Conservation (phyloP, 345 rosid species). For the Euphorbia tirucalli region DNA sequence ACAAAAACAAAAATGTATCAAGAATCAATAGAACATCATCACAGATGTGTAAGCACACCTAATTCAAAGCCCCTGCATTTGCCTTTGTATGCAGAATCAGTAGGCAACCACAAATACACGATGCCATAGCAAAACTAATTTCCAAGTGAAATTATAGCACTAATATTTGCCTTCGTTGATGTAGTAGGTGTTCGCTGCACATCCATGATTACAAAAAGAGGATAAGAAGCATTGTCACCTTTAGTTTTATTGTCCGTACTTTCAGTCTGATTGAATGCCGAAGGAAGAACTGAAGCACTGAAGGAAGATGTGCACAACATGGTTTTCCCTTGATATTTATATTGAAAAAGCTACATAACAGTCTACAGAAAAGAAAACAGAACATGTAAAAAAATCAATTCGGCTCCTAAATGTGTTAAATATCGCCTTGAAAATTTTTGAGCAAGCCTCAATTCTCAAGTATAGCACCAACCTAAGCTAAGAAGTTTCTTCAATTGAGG, state of each 20-base stretch:
- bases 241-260: background rate
- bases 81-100: too few relatives aligned
- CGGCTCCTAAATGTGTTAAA: background rate
- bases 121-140: too few relatives aligned
- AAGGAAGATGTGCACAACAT: too few relatives aligned
- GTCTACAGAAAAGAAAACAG: background rate
- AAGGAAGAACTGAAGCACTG: slow-evolving; percentile 7
- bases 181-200: too few relatives aligned
- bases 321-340: background rate
- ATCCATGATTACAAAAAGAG: too few relatives aligned
- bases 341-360: background rate
- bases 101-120: too few relatives aligned
- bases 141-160: too few relatives aligned
- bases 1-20: too few relatives aligned
- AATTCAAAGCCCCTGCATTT: background rate
- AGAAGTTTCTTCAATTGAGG: background rate
- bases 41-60: background rate
- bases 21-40: too few relatives aligned
- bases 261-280: background rate
- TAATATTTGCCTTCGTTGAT: background rate
- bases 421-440: background rate
- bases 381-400: too few relatives aligned
- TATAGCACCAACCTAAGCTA: background rate
- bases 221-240: background rate
- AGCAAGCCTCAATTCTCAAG: background rate